Evolutionary conservation across 1,284 basidiomycete genomes (phyloP), one percentile per base, ranked within the genome.

Genomic region (Leccinum subatratum): DNA sequence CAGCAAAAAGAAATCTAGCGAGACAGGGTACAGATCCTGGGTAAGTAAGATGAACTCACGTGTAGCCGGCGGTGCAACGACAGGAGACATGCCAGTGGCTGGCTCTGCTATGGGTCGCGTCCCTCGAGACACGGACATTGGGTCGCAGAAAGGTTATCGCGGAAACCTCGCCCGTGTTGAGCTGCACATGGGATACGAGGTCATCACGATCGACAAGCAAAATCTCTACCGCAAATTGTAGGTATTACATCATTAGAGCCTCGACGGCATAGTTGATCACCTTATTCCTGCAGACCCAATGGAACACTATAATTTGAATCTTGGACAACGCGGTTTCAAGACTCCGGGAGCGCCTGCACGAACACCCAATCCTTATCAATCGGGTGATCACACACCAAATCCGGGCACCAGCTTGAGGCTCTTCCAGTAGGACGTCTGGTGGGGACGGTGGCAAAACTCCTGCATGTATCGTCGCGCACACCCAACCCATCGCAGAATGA

Each of bases 61-160:
- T 1, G 77, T 95, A 61, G 86, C 81, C 69, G 83, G 78, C 73
- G 79, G 86, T 64, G 83, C 86, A 65, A 75, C 83, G 63, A 81
- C 84, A 45, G 89, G 88, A 18, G 91, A 90, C 22, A 93, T 92
- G n/a, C n/a, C n/a, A n/a, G n/a, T n/a, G 88, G 90, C 90, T n/a
- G 91, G 90, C 51, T 91, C 91, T 61, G 84, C 82, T 65, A 90
- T 86, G 81, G 86, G 83, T 28, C 87, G 87, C 65, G 91, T 87
- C 5, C 90, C 88, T 66, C 84, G 91, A 68, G 95, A 98, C 77
- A n/a, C 84, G 92, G 84, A 94, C 73, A 90, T 95, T 72, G 96
- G 95, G 94, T 98, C 18, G 86, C 87, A 92, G 77, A 99, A 99
- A 79, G 94, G 95, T 9, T 91, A 96, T 72, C 83, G 95, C 66